Evolutionary conservation across 768 basidiomycete species (phyloP).

Genomic region (Hortiboletus flavorubellus): DNA sequence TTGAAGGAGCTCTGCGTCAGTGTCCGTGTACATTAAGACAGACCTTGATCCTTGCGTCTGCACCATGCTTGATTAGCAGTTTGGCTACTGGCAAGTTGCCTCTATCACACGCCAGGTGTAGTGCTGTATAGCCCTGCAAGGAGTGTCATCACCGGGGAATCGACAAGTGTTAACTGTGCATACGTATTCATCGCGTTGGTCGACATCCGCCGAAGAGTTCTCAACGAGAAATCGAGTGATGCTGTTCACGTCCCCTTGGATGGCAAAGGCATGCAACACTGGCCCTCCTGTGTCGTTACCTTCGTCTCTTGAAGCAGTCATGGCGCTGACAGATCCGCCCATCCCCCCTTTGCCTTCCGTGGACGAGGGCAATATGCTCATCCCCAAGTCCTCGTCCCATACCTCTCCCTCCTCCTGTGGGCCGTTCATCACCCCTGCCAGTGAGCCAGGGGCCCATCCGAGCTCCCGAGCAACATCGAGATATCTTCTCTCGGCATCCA

Average conservation of each 20-base stretch:
- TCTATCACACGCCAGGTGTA: constrained; percentile 86
- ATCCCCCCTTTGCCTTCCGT: constrained; percentile 37
- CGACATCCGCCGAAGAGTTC: constrained; percentile 45
- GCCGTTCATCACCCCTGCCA: constrained; percentile 3
- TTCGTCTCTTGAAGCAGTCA: constrained; percentile 39
- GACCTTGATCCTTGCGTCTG: constrained; percentile 64
- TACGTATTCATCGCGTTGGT: constrained; percentile 73
- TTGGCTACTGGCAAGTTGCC: constrained; percentile 59
- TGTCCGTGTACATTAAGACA: background rate
- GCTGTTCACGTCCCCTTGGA: constrained; percentile 49
- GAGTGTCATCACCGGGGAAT: constrained; percentile 2
- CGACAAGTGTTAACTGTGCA: constrained; percentile 25
- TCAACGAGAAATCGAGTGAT: constrained; percentile 44
- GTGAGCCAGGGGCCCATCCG: constrained; percentile 60
- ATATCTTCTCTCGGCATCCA: constrained; percentile 62
- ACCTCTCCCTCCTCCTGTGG: constrained; percentile 33
- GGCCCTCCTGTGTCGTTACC: constrained; percentile 42
- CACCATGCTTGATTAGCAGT: constrained; percentile 60
- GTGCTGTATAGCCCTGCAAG: constrained; percentile 77
- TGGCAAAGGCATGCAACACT: constrained; percentile 59
- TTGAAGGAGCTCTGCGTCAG: constrained; percentile 2
- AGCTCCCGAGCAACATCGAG: constrained; percentile 62
- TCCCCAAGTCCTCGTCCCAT: constrained; percentile 40
- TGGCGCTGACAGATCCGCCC: constrained; percentile 62
- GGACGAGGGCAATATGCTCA: constrained; percentile 22